phyloP scores from a whole-genome alignment of 345 rosid species.

The Geranium rotundifolium region DNA sequence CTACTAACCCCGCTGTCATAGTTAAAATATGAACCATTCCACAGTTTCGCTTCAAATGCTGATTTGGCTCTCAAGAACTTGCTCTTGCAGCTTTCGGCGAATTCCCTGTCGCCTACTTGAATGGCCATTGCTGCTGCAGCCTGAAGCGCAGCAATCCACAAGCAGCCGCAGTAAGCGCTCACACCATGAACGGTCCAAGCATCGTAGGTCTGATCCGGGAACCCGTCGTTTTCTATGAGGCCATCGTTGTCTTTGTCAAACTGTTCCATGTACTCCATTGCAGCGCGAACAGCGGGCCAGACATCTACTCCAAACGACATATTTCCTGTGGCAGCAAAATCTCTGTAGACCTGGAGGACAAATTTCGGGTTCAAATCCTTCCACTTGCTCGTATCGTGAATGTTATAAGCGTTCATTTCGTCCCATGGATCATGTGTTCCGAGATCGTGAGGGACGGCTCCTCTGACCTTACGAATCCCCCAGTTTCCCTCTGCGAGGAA shows the following conservation, averaged over 20 bases:
- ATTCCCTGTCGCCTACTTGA: constrained; percentile 76
- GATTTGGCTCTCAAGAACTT: constrained; percentile 63
- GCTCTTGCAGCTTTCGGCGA: constrained; percentile 75
- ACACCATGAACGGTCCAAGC: constrained; percentile 95
- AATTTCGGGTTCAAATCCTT: constrained; percentile 92
- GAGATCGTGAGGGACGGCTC: constrained; percentile 96
- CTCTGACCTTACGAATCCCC: constrained; percentile 92
- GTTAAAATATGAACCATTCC: constrained; percentile 95
- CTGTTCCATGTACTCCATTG: constrained; percentile 98
- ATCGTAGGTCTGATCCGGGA: constrained; percentile 97
- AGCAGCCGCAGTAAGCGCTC: constrained; percentile 92
- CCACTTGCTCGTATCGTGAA: constrained; percentile 94
- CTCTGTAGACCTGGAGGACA: constrained; percentile 96
- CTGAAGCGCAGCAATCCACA: constrained; percentile 96
- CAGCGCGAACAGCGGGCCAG: constrained; percentile 97
- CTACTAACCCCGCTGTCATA: constrained; percentile 89
- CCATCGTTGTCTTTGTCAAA: constrained; percentile 86
- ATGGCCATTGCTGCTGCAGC: constrained; percentile 95
- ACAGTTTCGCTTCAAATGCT: constrained; percentile 66
- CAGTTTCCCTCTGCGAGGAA: constrained; percentile 82
- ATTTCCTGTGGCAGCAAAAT: constrained; percentile 90
- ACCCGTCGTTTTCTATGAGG: constrained; percentile 88
- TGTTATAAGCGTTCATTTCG: constrained; percentile 97
- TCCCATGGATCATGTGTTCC: constrained; percentile 99
- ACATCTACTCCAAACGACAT: constrained; percentile 92